Evolutionary conservation across 805 yeast genomes (phyloP), one percentile per base, ranked within the genome.

Genomic region (Trichomonascus vanleenenianus): DNA sequence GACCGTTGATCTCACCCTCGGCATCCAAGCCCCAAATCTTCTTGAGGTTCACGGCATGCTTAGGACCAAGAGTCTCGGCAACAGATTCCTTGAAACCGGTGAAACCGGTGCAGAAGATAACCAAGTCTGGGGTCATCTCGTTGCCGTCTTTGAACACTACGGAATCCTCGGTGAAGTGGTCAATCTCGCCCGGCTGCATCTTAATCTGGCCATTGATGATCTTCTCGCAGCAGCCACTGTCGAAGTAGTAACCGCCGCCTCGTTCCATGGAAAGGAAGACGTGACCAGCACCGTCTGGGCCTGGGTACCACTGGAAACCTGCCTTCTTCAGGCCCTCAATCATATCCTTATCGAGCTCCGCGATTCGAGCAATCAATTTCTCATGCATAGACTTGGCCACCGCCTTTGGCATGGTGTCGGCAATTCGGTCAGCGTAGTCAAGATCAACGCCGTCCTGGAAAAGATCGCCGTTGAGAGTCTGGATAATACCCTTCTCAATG

Each of bases 161-260:
- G 2, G 68, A 66, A 46, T 57, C 55, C 49, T 65, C 70, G 11
- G 61, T 56, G 55, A 71, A 68, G 35, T 58, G 51, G 39, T 61
- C 61, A 33, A 71, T 62, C 39, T 52, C 58, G 5, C 70, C 68
- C 41, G 63, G 60, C 54, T 67, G 63, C 41, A 71, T 55, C 25
- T 58, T 56, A 45, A 71, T 64, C 47, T 67, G 65, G 11, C 68
- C 72, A 9, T 68, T 66, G 35, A 60, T 57, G 46, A 71, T 67
- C 48, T 66, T 55, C 38, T 60, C 62, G 30, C 73, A 66, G 49
- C 68, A 63, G 8, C 76, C 76, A 39, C 68, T 73, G 50, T 71
- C 74, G 45, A 68, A 68, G 51, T 71, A 71, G 53, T 70, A 71
- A 34, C 76, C 76, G 1, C 74, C 73, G 27, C 72, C 72, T 53